Evolutionary conservation across 2,329 filamentous ascomycete species (phyloP).

Genomic region (Diaporthe humulicola): DNA sequence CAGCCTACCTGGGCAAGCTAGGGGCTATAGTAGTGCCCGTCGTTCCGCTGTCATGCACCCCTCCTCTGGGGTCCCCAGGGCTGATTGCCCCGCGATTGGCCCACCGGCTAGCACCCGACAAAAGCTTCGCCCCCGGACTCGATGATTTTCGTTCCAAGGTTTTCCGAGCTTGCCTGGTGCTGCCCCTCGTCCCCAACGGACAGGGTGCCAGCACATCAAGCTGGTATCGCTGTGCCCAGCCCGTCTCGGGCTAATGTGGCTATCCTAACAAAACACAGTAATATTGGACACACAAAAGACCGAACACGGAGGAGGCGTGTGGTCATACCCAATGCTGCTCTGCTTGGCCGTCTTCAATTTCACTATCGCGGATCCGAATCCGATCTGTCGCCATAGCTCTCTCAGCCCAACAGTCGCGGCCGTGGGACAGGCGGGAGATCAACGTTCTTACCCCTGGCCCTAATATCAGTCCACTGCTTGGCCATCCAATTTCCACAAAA

Average conservation of each 20-base stretch:
- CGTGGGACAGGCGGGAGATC: conserved; percentile 1
- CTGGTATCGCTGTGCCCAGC: neutral
- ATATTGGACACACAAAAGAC: neutral
- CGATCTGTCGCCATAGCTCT: neutral
- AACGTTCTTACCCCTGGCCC: neutral
- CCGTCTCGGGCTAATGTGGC: neutral
- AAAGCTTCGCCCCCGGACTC: conserved; percentile 21
- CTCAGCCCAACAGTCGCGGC: neutral
- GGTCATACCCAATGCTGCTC: neutral
- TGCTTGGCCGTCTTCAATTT: neutral
- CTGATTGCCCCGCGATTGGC: conserved; percentile 19
- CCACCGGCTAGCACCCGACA: conserved; percentile 14
- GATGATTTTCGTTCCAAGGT: conserved; percentile 2
- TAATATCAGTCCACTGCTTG: neutral
- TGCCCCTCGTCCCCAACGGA: neutral
- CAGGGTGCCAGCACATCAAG: conserved; percentile 7
- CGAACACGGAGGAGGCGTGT: neutral
- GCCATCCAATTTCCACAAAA: conserved; percentile 17
- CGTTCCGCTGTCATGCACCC: conserved; percentile 14
- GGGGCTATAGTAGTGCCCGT: conserved; percentile 24
- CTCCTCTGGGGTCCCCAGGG: conserved; percentile 20
- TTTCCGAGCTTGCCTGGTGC: conserved; percentile 21
- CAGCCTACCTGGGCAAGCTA: neutral
- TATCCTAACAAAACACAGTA: neutral
- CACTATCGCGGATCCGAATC: neutral